A percentile compares a stretch with the other conserved stretches of the same genome.
phyloP scores from a whole-genome alignment of 1,139 yeast species.

The Sugiyamaella xylanicola region DNA sequence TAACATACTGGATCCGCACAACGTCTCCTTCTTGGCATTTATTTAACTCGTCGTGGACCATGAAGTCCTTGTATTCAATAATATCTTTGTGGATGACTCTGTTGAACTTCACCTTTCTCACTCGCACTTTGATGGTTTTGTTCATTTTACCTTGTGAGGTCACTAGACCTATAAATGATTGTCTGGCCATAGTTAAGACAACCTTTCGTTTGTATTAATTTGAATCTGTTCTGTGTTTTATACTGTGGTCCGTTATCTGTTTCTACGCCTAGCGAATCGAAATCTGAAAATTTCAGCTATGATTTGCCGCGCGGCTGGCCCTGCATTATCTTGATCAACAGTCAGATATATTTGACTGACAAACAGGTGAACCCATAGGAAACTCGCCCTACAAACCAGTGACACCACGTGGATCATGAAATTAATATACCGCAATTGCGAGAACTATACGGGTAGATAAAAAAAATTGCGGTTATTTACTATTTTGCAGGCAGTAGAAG shows the following conservation, averaged over 20 bases:
- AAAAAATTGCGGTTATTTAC: too few relatives aligned
- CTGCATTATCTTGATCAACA: neutral
- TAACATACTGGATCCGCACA: constrained; percentile 87
- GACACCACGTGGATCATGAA: too few relatives aligned
- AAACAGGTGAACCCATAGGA: too few relatives aligned
- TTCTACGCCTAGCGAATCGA: too few relatives aligned
- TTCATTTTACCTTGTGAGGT: constrained; percentile 94
- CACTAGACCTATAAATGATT: constrained; percentile 88
- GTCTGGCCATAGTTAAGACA: constrained; percentile 66
- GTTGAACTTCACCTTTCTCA: constrained; percentile 49
- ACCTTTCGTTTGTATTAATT: too few relatives aligned
- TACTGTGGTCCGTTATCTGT: neutral
- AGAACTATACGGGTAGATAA: too few relatives aligned
- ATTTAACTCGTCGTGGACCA: constrained; percentile 93
- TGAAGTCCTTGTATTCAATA: constrained; percentile 75
- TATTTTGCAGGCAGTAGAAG: too few relatives aligned
- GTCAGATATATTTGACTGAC: too few relatives aligned
- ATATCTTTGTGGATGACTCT: constrained; percentile 51
- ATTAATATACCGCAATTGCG: too few relatives aligned
- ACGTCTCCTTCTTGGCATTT: constrained; percentile 93
- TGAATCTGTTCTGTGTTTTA: too few relatives aligned
- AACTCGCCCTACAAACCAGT: too few relatives aligned
- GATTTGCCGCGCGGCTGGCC: neutral
- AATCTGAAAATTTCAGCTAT: neutral
- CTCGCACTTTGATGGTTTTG: constrained; percentile 93